Evolutionary conservation across 352 stramenopile species (phyloP), one percentile per base, ranked within the genome.

Genomic region (Blastocystis sp.): DNA sequence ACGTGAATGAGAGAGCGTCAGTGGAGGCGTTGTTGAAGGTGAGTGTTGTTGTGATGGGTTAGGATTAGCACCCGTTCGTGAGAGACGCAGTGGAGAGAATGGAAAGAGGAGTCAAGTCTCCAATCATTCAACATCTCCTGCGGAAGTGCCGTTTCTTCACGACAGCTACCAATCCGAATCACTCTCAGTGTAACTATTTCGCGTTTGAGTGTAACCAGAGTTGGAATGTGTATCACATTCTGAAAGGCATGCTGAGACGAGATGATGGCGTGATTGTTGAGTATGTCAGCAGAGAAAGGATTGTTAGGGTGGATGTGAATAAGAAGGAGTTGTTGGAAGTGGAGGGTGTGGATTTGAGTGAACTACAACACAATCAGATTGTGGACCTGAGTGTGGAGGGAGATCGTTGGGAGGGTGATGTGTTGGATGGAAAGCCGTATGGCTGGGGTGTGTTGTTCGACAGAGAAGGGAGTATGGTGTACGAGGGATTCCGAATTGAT

Each of bases 361-460:
- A 16, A 55, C 9, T 55, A 19, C 6, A 55, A 55, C 45, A 55
- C 16, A 16, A 16, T 55, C 45, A 55, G 16, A 31, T 60, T 3
- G 33, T 78, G 6, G 37, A 78, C 33, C 9, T 78, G 51, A 62
- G 16, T 21, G 37, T 33, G 26, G 26, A 78, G 21, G 66, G 66
- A 62, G 37, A 33, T 55, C 66, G 37, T 60, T 78, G 66, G 66
- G 66, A 78, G 31, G 66, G 66, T 78, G 31, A 78, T 62, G 66
- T 60, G 35, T 26, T n/a, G 10, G 12, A n/a, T 60, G 10, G 33
- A 4, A 4, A 33, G 24, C 31, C 39, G 12, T 78, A 39, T 60
- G 66, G 66, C 13, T 78, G 66, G 66, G 66, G 66, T 16, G 45
- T 55, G 21, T 85, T 59, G 6, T 85, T 51, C 55, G 55, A 85